A percentile compares a stretch with the other conserved stretches of the same genome.
Conservation (phyloP, 2,329 filamentous ascomycete species). For the Daldinia eschscholtzii region DNA sequence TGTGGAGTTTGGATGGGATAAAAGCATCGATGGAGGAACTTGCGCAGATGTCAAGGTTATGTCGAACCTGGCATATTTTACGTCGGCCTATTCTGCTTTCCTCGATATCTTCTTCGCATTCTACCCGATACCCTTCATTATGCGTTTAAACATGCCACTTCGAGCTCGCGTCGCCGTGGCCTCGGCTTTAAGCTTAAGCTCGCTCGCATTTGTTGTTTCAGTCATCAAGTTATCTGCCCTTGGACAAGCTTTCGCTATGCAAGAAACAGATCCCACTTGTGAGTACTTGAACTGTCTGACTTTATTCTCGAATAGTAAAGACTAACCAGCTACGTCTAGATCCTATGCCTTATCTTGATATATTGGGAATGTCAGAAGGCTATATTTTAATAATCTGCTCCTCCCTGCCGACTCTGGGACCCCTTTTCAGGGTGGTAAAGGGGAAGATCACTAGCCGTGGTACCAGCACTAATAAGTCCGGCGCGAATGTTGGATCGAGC, state of each 20-base stretch:
- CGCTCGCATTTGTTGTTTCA: slow-evolving; percentile 48
- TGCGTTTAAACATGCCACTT: slow-evolving; percentile 52
- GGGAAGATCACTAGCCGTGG: slow-evolving; percentile 36
- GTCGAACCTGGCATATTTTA: slow-evolving; percentile 48
- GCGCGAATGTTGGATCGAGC: slow-evolving; percentile 27
- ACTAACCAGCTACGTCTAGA: slow-evolving; percentile 37
- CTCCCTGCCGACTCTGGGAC: slow-evolving; percentile 43
- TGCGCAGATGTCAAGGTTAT: slow-evolving; percentile 46
- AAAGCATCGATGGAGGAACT: slow-evolving; percentile 45
- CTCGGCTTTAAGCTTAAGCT: slow-evolving; percentile 46
- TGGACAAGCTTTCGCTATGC: slow-evolving; percentile 43
- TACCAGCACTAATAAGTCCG: slow-evolving; percentile 27
- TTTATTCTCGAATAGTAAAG: not conserved
- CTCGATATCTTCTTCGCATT: slow-evolving; percentile 53
- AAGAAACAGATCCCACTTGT: slow-evolving; percentile 49
- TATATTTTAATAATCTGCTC: slow-evolving; percentile 45
- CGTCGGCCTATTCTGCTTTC: slow-evolving; percentile 50
- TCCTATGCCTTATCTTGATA: slow-evolving; percentile 47
- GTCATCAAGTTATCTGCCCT: slow-evolving; percentile 50
- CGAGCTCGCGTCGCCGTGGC: slow-evolving; percentile 47
- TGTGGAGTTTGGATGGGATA: slow-evolving; percentile 48
- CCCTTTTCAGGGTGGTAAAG: slow-evolving; percentile 38
- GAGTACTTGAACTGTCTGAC: slow-evolving; percentile 26
- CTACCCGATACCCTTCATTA: slow-evolving; percentile 52
- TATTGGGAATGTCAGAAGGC: slow-evolving; percentile 48